phyloP scores from a whole-genome alignment of 1,284 basidiomycete species.

The Ganoderma sp. region DNA sequence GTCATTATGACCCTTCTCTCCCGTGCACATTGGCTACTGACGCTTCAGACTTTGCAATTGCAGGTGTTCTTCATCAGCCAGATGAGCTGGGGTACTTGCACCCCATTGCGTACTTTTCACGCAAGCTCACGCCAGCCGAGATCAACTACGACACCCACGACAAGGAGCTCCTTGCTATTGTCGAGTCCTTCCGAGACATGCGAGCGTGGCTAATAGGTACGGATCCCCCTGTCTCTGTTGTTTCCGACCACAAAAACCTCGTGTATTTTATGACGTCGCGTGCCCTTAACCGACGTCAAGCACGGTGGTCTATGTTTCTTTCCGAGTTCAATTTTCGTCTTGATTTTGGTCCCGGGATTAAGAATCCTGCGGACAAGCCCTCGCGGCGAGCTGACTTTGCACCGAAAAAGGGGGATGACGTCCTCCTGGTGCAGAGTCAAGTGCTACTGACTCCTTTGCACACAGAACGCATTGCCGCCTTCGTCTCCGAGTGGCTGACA shows the following conservation, averaged over 20 bases:
- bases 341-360: slow-evolving; percentile 38
- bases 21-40: slow-evolving; percentile 37
- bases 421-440: slow-evolving; percentile 21
- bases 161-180: slow-evolving; percentile 46
- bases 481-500: no score
- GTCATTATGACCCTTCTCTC: slow-evolving; percentile 39
- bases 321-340: slow-evolving; percentile 44
- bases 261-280: slow-evolving; percentile 43
- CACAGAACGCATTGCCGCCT: slow-evolving; percentile 10
- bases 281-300: slow-evolving; percentile 47
- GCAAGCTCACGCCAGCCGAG: slow-evolving; percentile 40
- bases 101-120: slow-evolving; percentile 43
- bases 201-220: slow-evolving; percentile 41
- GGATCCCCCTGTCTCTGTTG: slow-evolving; percentile 34
- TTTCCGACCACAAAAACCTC: slow-evolving; percentile 46
- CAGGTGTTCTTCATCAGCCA: slow-evolving; percentile 41
- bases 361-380: slow-evolving; percentile 46
- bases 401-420: slow-evolving; percentile 43
- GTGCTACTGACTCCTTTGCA: slow-evolving; percentile 36
- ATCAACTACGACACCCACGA: slow-evolving; percentile 34
- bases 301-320: slow-evolving; percentile 46
- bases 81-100: slow-evolving; percentile 38
- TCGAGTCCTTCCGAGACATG: slow-evolving; percentile 43
- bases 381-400: slow-evolving; percentile 42
- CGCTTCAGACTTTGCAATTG: slow-evolving; percentile 36